phyloP scores from a whole-genome alignment of 192 early-diverging fungal genomes.

The Phlyctochytrium bullatum region DNA sequence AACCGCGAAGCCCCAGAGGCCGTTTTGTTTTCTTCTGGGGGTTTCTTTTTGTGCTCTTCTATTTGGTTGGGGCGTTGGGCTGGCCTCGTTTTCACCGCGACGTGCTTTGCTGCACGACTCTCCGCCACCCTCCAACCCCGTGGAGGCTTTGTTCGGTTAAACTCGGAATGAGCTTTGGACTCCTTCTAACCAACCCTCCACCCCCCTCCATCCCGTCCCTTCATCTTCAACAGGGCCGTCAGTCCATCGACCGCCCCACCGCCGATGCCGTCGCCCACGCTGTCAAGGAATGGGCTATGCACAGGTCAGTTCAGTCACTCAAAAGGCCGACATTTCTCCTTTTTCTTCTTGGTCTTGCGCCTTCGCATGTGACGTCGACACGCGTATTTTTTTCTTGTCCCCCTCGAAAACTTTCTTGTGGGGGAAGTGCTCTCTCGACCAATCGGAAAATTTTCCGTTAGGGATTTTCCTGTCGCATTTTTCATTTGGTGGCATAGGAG shows the following conservation, averaged over 20 bases:
- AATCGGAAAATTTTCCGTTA: too few relatives aligned
- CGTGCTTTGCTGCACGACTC: background rate
- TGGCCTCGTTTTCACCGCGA: too few relatives aligned
- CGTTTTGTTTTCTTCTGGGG: background rate
- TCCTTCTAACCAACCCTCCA: too few relatives aligned
- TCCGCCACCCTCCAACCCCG: too few relatives aligned
- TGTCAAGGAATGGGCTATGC: conserved; percentile 96
- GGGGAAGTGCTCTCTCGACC: too few relatives aligned
- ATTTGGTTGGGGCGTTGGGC: background rate
- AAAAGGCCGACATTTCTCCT: too few relatives aligned
- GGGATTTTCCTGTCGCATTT: conserved; percentile 9
- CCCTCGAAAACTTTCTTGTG: too few relatives aligned
- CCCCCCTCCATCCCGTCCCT: background rate
- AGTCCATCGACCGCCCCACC: conserved; percentile 85
- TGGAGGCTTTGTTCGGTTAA: background rate
- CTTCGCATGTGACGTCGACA: too few relatives aligned
- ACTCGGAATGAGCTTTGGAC: too few relatives aligned
- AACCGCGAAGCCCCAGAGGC: too few relatives aligned
- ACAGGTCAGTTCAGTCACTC: conserved; percentile 56
- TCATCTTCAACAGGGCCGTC: conserved; percentile 62
- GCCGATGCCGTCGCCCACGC: conserved; percentile 99
- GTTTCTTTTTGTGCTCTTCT: background rate
- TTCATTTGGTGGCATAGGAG: conserved; percentile 5
- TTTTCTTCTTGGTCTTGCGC: too few relatives aligned
- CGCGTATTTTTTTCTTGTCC: background rate